These are phyloP conservation scores for Lagerstroemia speciosa DNA, from an alignment of 345 rosid species.

Conservation along the genomic window DNA sequence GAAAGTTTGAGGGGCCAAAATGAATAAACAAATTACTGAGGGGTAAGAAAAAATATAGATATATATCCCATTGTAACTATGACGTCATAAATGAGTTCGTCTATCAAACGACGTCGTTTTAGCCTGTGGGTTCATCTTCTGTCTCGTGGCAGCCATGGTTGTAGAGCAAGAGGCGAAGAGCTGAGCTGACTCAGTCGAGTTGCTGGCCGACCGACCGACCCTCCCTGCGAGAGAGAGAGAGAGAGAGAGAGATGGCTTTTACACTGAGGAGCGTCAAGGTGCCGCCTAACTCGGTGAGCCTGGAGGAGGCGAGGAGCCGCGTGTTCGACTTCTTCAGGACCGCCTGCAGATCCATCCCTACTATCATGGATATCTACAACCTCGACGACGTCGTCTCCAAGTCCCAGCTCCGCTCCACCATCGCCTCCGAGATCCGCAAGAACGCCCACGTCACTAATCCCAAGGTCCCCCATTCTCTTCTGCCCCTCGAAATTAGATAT, in stretches of 20 bases:
- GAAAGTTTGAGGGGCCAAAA: background rate
- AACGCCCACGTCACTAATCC: conserved; percentile 65
- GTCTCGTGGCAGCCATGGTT: background rate
- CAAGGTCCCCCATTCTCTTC: conserved; percentile 41
- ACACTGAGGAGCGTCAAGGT: conserved; percentile 61
- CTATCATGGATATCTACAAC: conserved; percentile 78
- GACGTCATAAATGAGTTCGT: background rate
- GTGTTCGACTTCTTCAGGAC: conserved; percentile 74
- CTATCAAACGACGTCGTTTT: background rate
- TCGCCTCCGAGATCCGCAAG: conserved; percentile 82
- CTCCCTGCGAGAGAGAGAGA: conserved; percentile 8
- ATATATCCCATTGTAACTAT: background rate
- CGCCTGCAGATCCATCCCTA: conserved; percentile 76
- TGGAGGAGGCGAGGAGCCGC: conserved; percentile 70
- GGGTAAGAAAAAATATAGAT: background rate
- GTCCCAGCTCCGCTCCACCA: conserved; percentile 74
- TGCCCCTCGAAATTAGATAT: background rate
- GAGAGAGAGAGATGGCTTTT: conserved; percentile 38
- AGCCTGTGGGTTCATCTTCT: background rate
- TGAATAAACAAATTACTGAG: background rate
- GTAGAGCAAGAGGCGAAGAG: background rate
- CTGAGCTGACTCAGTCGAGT: background rate
- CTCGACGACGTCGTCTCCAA: conserved; percentile 66
- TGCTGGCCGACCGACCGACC: background rate
- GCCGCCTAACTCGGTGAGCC: conserved; percentile 68